These are phyloP conservation scores for Acanthochlamys bracteata DNA, from an alignment of 106 monocot species.

Conservation along the genomic window DNA sequence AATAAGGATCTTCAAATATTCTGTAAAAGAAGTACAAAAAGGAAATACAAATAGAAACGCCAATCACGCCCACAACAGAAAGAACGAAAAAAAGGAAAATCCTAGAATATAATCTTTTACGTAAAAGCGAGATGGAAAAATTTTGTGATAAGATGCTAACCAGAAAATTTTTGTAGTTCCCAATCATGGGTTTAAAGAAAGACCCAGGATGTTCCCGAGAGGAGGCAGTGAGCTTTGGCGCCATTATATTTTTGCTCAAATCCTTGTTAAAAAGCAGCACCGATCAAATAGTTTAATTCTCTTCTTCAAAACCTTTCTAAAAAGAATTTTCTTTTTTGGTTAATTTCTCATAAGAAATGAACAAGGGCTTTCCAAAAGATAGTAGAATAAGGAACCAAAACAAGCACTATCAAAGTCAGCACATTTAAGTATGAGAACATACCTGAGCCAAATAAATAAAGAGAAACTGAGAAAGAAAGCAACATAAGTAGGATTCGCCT, in stretches of 20 bases:
- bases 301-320: neutral
- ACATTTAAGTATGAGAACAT: too few species aligned
- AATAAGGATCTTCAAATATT: neutral
- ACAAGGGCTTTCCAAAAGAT: too few species aligned
- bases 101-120: neutral
- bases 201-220: too few species aligned
- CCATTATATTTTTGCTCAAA: slow-evolving; percentile 4
- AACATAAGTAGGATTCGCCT: too few species aligned
- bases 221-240: neutral
- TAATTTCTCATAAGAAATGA: too few species aligned
- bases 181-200: slow-evolving; percentile 44
- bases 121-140: neutral
- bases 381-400: too few species aligned
- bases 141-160: slow-evolving; percentile 18
- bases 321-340: too few species aligned
- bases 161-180: slow-evolving; percentile 22
- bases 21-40: neutral
- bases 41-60: neutral
- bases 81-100: neutral
- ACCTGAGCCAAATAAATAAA: too few species aligned
- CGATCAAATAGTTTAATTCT: slow-evolving; percentile 8
- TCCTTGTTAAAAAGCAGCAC: too few species aligned
- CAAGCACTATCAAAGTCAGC: too few species aligned
- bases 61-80: too few species aligned
- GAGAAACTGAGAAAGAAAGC: too few species aligned